Evolutionary conservation across 192 early-diverging fungal species (phyloP), one percentile per base, ranked within the genome.

Genomic region (Coemansia brasiliensis): DNA sequence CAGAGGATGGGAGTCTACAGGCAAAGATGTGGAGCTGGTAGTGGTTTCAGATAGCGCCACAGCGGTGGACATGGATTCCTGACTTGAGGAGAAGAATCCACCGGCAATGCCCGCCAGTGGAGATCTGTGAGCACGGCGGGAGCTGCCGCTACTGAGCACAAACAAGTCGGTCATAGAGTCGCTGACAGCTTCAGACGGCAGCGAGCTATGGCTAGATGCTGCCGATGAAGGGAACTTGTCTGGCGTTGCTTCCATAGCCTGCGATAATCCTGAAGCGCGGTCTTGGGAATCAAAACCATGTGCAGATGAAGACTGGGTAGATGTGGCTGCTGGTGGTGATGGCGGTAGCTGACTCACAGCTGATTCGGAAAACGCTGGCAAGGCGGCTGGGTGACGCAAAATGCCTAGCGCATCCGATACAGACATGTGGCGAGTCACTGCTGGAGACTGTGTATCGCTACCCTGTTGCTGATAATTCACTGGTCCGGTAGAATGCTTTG

Each of bases 51-150:
- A 49, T 6, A 21, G 21, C 0, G 65, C 52, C 6, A 52, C 56
- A 0, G 55, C 42, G 1, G 72, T 67, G 15, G 59, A 20, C 57
- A 66, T 59, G 10, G 67, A 63, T 24, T 69, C 67, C n/a, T 69
- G 66, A 32, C 73, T 76, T n/a, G 73, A 50, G 16, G 67, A 59
- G 41, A 77, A 70, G 18, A 77, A 67, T 1, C 60, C 67, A 29
- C 52, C 59, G 39, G 63, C 67, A 17, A 74, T 56, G 3, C 44
- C 59, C 0, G 74, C 58, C 39, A 69, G 45, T 46, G 74, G 67
- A 51, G 74, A 70, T 13, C 67, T 52, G 45, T 53, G 63, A 12
- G 63, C 39, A 21, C 62, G 72, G 26, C 58, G 63, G 8, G 63
- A 54, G 10, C 52, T 52, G 46, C 39, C n/a, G n/a, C n/a, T 52